These are phyloP conservation scores for Pulveroboletus sp. DNA, from an alignment of 768 basidiomycete genomes.

Conservation along the genomic window DNA sequence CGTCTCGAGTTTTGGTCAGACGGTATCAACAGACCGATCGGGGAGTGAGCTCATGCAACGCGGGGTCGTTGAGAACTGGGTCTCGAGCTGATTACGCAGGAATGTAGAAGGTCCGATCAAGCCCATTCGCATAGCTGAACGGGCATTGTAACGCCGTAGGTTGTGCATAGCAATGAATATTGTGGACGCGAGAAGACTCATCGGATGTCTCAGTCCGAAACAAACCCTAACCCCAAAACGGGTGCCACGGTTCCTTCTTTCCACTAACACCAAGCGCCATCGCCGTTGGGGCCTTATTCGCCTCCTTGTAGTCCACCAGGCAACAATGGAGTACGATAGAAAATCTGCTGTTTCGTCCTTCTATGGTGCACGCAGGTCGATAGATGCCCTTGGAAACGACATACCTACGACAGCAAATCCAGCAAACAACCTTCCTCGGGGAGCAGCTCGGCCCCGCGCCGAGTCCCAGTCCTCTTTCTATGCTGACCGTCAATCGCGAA, in stretches of 20 bases:
- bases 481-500: conserved; percentile 34
- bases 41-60: no score
- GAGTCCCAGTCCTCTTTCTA: conserved; percentile 77
- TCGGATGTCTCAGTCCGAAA: conserved; percentile 2
- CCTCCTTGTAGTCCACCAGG: conserved; percentile 2
- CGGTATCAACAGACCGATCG: no score
- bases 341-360: conserved; percentile 81
- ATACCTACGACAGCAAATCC: conserved; percentile 32
- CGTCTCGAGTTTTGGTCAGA: no score
- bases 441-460: conserved; percentile 46
- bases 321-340: conserved; percentile 69
- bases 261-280: conserved; percentile 8
- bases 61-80: no score
- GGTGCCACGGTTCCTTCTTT: conserved; percentile 5
- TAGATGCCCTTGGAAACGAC: conserved; percentile 54
- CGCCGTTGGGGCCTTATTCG: background rate
- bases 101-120: no score
- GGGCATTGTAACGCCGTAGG: no score
- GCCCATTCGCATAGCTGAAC: no score
- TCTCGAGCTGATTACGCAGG: no score
- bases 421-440: conserved; percentile 18
- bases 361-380: conserved; percentile 63
- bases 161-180: no score
- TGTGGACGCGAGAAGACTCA: no score
- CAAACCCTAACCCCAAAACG: conserved; percentile 27